phyloP scores from a whole-genome alignment of 208 protist species.

The Trypanosomatidae sp. region DNA sequence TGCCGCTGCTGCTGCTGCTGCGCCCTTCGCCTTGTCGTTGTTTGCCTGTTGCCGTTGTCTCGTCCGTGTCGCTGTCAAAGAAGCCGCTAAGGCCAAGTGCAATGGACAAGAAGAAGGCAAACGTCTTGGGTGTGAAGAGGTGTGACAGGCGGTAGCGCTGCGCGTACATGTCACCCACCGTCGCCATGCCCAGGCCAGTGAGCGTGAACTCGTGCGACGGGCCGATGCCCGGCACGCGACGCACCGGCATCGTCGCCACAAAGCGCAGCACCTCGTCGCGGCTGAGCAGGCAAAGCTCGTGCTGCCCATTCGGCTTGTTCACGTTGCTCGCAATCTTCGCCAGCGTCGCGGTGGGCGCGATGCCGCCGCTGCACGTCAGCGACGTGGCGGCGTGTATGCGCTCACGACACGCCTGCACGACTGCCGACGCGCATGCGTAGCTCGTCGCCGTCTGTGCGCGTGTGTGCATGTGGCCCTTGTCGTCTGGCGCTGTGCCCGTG shows the following conservation, averaged over 20 bases:
- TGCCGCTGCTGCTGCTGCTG: background rate
- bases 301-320: conserved; percentile 91
- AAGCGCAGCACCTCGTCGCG: conserved; percentile 39
- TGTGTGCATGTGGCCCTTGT: conserved; percentile 1
- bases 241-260: conserved; percentile 17
- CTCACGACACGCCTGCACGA: conserved; percentile 34
- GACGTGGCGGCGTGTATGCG: conserved; percentile 23
- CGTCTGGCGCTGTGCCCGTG: background rate
- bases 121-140: conserved; percentile 53
- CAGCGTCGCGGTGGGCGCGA: conserved; percentile 58
- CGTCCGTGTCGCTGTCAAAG: conserved; percentile 1
- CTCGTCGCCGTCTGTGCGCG: conserved; percentile 3
- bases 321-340: conserved; percentile 85
- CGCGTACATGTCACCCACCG: conserved; percentile 38
- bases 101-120: conserved; percentile 31
- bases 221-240: conserved; percentile 51
- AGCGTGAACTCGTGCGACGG: conserved; percentile 33
- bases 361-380: conserved; percentile 68
- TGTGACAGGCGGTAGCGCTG: conserved; percentile 28
- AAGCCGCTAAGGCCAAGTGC: conserved; percentile 26
- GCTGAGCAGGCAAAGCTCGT: conserved; percentile 23
- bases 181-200: conserved; percentile 24
- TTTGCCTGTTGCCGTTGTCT: background rate
- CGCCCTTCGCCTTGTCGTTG: too few relatives aligned
- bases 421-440: background rate